Evolutionary conservation across 2,329 filamentous ascomycete genomes (phyloP), one percentile per base, ranked within the genome.

Genomic region (Arthrobotrys iridis): DNA sequence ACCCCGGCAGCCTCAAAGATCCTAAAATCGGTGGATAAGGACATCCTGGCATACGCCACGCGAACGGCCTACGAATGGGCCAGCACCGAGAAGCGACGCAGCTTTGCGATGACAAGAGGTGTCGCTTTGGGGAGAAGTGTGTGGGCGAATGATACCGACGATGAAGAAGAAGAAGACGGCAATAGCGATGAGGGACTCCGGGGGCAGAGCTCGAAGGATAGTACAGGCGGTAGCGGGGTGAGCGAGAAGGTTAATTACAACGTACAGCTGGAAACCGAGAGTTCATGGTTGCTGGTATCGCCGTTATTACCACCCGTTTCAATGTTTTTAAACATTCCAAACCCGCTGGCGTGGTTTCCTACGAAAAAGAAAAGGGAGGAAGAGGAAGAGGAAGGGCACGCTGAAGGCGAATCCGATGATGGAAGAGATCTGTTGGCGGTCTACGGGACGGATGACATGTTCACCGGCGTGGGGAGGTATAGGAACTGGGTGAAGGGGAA

Each of bases 371-470:
- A 62, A 20, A 71, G 77, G 8, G 70, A 59, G 2, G 71, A 80
- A n/a, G 62, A 76, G 6, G 72, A 50, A 4, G 63, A 80, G 11
- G 67, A 35, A 22, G 62, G 33, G 2, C 15, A 58, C 11, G 6
- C 24, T 26, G 33, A 57, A 26, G 59, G 18, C 13, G 63, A 60
- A 4, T 28, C 24, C 15, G 57, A 58, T 15, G 58, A 62, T 20
- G 41, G 62, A 30, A 65, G 41, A 28, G 64, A 70, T 10, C 90
- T 90, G 0, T 81, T 97, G 33, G 89, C 88, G 0, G 82, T 96
- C 0, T 96, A 89, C 79, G 94, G 93, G 0, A 88, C 90, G 58
- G 84, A 86, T 2, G 93, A 98, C 81, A 83, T 86, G 0, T 96
- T 97, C 77, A 89, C 91, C 0, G 87, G 89, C 0, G 84, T 84